A percentile compares a stretch with the other conserved stretches of the same genome.
Evolutionary conservation across 2,329 filamentous ascomycete genomes (phyloP).

Genomic region (Fusarium caatingaense): DNA sequence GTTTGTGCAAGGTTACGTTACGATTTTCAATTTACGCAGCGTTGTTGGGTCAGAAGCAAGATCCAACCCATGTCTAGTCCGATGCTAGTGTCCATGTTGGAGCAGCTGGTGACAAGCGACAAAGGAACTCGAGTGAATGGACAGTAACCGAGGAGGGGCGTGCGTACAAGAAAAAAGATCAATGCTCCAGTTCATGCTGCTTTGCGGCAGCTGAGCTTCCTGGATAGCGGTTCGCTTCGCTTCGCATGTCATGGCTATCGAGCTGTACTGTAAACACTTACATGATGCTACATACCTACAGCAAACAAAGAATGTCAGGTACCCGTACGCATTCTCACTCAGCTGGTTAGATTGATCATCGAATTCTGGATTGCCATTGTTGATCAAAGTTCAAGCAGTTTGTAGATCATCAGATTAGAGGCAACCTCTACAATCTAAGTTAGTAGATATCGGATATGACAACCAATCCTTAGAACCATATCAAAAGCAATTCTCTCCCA

Average conservation of each 20-base stretch:
- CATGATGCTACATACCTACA: not conserved
- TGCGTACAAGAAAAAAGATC: slow-evolving; percentile 14
- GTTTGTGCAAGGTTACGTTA: slow-evolving; percentile 37
- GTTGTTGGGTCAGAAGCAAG: slow-evolving; percentile 41
- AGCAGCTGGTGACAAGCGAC: slow-evolving; percentile 35
- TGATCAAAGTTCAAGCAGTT: slow-evolving; percentile 24
- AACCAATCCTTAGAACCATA: not conserved
- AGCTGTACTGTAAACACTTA: not conserved
- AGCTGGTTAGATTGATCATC: not conserved
- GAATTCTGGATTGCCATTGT: slow-evolving; percentile 20
- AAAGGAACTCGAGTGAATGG: slow-evolving; percentile 11
- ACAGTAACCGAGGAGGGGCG: slow-evolving; percentile 31
- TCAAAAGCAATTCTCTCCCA: not conserved
- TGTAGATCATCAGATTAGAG: slow-evolving; percentile 20
- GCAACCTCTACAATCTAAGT: not conserved
- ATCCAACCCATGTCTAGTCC: slow-evolving; percentile 40
- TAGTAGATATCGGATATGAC: not conserved
- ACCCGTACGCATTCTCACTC: slow-evolving; percentile 10
- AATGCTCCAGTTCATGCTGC: slow-evolving; percentile 34
- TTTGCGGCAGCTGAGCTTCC: slow-evolving; percentile 11
- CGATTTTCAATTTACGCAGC: slow-evolving; percentile 26
- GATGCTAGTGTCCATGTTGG: slow-evolving; percentile 40
- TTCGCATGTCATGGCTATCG: not conserved
- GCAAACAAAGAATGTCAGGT: slow-evolving; percentile 8
- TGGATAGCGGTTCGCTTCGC: slow-evolving; percentile 9